Evolutionary conservation across 2,329 filamentous ascomycete species (phyloP).

Genomic region (Aspergillus spinulosporus): DNA sequence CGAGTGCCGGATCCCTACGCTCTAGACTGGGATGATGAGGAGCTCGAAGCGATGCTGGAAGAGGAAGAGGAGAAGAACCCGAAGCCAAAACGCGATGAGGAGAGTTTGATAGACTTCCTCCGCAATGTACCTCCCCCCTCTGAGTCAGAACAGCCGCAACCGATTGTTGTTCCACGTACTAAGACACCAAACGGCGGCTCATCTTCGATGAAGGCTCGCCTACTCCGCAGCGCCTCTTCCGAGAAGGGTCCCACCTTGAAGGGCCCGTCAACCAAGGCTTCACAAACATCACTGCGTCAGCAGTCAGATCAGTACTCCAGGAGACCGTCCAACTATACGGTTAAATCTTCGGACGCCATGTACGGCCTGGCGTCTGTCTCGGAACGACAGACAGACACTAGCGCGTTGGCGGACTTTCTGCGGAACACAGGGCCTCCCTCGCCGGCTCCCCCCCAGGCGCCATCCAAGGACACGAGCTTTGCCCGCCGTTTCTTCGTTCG

Average conservation of each 20-base stretch:
- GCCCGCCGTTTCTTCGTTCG: conserved; percentile 28
- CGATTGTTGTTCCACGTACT: conserved; percentile 24
- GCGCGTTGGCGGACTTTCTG: conserved; percentile 72
- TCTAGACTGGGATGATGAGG: conserved; percentile 72
- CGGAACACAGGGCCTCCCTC: conserved; percentile 66
- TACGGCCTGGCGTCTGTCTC: conserved; percentile 25
- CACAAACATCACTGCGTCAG: conserved; percentile 36
- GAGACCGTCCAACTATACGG: conserved; percentile 37
- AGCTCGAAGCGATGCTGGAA: conserved; percentile 58
- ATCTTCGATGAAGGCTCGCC: conserved; percentile 37
- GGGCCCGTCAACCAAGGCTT: conserved; percentile 32
- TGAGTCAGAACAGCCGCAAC: conserved; percentile 31
- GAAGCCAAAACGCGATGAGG: conserved; percentile 44
- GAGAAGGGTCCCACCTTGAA: conserved; percentile 31
- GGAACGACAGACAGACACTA: conserved; percentile 50
- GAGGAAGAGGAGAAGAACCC: conserved; percentile 15
- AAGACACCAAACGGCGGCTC: conserved; percentile 22
- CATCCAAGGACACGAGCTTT: conserved; percentile 21
- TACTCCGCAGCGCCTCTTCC: conserved; percentile 33
- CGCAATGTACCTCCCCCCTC: conserved; percentile 46
- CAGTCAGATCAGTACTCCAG: conserved; percentile 31
- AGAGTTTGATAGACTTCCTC: conserved; percentile 52
- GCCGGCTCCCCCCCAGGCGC: conserved; percentile 20
- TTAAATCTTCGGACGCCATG: conserved; percentile 28
- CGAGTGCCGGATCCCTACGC: conserved; percentile 87